Conservation (phyloP, 208 protist genomes). For the Zelonia costaricensis region DNA sequence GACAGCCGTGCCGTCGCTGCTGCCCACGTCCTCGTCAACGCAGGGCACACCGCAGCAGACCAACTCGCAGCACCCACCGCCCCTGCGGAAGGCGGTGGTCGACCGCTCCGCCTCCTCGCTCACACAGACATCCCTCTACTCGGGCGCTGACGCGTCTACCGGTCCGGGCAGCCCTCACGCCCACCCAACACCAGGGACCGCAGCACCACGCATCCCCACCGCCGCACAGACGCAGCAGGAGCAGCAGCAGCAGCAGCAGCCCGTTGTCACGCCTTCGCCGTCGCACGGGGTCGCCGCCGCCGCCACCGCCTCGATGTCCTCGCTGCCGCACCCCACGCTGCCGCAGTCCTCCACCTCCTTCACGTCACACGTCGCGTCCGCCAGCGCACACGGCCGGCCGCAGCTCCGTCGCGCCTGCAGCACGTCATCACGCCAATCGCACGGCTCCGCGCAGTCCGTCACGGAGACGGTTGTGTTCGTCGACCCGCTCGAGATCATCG, state of each 20-base stretch:
- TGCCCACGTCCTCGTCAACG: too few relatives aligned
- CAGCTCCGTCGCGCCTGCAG: conserved; percentile 5
- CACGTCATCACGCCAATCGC: conserved; percentile 4
- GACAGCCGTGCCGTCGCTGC: neutral
- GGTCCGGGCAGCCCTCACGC: neutral
- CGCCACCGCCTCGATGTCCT: neutral
- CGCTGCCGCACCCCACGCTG: neutral
- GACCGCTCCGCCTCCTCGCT: conserved; percentile 7
- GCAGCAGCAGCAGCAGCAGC: too few relatives aligned
- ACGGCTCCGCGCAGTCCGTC: conserved; percentile 1
- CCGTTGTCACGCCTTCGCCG: neutral
- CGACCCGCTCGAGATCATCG: conserved; percentile 44
- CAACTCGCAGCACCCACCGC: too few relatives aligned
- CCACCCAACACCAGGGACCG: too few relatives aligned
- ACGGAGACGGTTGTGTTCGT: conserved; percentile 25
- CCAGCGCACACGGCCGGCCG: conserved; percentile 1
- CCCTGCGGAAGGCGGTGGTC: neutral
- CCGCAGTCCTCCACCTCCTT: too few relatives aligned
- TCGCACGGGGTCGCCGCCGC: neutral
- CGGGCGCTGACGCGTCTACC: neutral
- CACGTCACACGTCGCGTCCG: too few relatives aligned
- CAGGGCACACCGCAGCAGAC: too few relatives aligned
- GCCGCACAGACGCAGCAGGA: too few relatives aligned
- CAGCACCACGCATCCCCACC: too few relatives aligned
- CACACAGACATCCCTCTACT: conserved; percentile 3